Percentiles rank a stretch among this genome's conserved stretches.
phyloP scores from a whole-genome alignment of 371 early-diverging fungal species.

The Mucor saturninus region DNA sequence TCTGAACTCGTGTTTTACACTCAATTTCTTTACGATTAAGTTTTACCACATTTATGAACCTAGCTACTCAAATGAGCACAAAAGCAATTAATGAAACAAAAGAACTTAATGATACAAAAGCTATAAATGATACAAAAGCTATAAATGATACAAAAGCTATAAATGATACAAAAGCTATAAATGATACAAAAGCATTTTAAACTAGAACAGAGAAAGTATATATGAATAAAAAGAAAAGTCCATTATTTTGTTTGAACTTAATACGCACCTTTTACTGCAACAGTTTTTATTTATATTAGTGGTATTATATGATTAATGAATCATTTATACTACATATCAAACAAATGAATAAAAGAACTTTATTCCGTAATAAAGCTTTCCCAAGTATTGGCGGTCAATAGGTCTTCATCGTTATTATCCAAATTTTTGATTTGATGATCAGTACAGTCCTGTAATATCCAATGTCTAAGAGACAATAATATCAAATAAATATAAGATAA shows the following conservation, averaged over 20 bases:
- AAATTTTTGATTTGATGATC: conserved; percentile 23
- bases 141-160: too few species aligned
- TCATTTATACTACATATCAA: conserved; percentile 3
- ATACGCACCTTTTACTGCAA: conserved; percentile 14
- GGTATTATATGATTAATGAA: not conserved
- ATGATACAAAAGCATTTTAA: conserved; percentile 17
- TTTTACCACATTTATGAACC: too few species aligned
- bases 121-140: too few species aligned
- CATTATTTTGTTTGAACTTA: conserved; percentile 19
- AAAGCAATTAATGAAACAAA: not conserved
- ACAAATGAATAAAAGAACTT: conserved; percentile 25
- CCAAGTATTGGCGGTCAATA: conserved; percentile 20
- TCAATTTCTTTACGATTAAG: too few species aligned
- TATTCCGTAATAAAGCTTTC: conserved; percentile 21
- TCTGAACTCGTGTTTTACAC: too few species aligned
- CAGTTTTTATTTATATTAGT: conserved; percentile 3
- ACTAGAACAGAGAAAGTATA: conserved; percentile 18
- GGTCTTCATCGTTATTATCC: conserved; percentile 13
- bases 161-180: not conserved
- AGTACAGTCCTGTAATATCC: not conserved
- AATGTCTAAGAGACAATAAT: too few species aligned
- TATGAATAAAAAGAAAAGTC: conserved; percentile 16
- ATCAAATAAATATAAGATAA: too few species aligned
- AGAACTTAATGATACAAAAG: too few species aligned
- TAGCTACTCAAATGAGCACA: not conserved